Percentiles rank a stretch among this genome's conserved stretches.
Evolutionary conservation across 2,329 filamentous ascomycete genomes (phyloP).

Genomic region (Onygenales sp.): DNA sequence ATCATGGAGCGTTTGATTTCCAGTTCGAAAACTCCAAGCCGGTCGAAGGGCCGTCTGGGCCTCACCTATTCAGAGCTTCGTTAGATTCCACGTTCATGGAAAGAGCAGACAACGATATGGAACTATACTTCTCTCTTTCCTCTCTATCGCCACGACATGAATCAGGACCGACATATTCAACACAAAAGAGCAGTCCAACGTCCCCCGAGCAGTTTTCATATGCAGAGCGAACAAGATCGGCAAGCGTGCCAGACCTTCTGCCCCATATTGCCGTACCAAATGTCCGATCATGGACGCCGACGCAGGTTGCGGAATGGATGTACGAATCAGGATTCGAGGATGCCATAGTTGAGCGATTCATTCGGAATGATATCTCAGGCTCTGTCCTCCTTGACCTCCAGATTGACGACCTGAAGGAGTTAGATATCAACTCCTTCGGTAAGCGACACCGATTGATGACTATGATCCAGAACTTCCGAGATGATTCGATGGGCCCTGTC

Average conservation of each 20-base stretch:
- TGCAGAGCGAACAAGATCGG: slow-evolving; percentile 45
- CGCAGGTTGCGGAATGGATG: slow-evolving; percentile 59
- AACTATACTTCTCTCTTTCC: slow-evolving; percentile 10
- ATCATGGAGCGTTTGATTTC: slow-evolving; percentile 51
- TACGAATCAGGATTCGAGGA: slow-evolving; percentile 70
- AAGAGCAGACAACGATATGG: slow-evolving; percentile 7
- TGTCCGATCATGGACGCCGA: slow-evolving; percentile 23
- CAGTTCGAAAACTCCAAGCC: slow-evolving; percentile 46
- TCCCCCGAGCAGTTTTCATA: slow-evolving; percentile 5
- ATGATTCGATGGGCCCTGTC: slow-evolving; percentile 12
- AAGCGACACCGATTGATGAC: slow-evolving; percentile 54
- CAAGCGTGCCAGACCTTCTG: slow-evolving; percentile 26
- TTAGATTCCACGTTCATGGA: slow-evolving; percentile 12
- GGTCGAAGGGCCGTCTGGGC: slow-evolving; percentile 72
- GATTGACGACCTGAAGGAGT: slow-evolving; percentile 65
- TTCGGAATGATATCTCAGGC: slow-evolving; percentile 86
- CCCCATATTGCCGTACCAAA: slow-evolving; percentile 18
- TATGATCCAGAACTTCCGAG: slow-evolving; percentile 44
- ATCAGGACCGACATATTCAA: slow-evolving; percentile 35
- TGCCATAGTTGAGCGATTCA: slow-evolving; percentile 69
- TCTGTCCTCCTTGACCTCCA: slow-evolving; percentile 81
- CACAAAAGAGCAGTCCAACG: not conserved
- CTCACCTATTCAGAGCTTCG: slow-evolving; percentile 74
- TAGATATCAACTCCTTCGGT: slow-evolving; percentile 54
- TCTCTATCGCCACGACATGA: slow-evolving; percentile 10